Evolutionary conservation across 352 stramenopile genomes (phyloP), one percentile per base, ranked within the genome.

Genomic region (Globisporangium carolinianum): DNA sequence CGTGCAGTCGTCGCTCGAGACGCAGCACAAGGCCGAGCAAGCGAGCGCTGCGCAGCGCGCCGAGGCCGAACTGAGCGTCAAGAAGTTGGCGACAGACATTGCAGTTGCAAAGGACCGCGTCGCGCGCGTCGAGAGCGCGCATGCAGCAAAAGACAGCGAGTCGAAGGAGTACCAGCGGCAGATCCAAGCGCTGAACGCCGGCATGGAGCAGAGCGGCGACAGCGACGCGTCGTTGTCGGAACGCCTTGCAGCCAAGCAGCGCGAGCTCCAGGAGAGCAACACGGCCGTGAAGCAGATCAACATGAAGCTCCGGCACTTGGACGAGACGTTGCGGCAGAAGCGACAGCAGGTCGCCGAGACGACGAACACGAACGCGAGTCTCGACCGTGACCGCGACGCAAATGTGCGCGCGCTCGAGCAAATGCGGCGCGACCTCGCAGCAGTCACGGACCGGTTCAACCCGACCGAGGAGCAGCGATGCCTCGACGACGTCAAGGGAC

Each of bases 281-380:
- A 94, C 86, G 18, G 69, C 76, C 1, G 73, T 91, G 18, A 90
- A 97, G 62, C 91, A 98, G 68, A 89, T 95, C 35, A 87, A 96
- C 50, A 85, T 98, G 67, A 97, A 97, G 62, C 83, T 98, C 43
- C 92, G 96, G 57, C 94, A 98, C 65, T 75, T 97, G 58, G 80
- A 86, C 47, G 95, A 97, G 56, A 90, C 65, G 36, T 83, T 93
- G 49, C 80, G 84, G 55, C 68, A 86, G 45, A 92, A 92, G 66
- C 77, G 76, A n/a, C 68, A 55, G 10, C 71, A 89, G 32, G 73
- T 92, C 17, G 68, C 89, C 39, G 69, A 91, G 49, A 87, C 81
- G 7, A 83, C 82, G 58, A 77, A 67, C 42, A 89, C 90, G 61
- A 95, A 92, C 57, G 73, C 73, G 52, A 83, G 71, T 46, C 67